Evolutionary conservation across 2,329 filamentous ascomycete species (phyloP).

Genomic region (Xenosphaeropsis pyriputrescens): DNA sequence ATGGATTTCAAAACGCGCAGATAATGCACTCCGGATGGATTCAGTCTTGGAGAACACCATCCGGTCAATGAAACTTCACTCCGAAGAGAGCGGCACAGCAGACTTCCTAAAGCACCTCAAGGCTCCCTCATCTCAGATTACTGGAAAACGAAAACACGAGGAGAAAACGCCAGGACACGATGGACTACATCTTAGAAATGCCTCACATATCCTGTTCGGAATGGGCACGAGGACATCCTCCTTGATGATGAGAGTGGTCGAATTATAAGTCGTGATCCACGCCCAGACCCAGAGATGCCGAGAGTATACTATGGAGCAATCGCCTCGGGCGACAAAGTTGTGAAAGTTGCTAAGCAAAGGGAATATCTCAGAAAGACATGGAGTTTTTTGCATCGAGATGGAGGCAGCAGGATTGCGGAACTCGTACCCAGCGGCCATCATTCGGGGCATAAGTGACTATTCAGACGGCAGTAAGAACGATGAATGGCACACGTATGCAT

Average conservation of each 20-base stretch:
- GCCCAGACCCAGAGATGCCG: background rate
- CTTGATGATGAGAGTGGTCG: background rate
- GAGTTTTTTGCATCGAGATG: slow-evolving; percentile 19
- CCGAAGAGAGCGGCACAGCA: too few relatives aligned
- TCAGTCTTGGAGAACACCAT: too few relatives aligned
- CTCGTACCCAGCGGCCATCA: slow-evolving; percentile 15
- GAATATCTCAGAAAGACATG: slow-evolving; percentile 9
- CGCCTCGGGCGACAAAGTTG: slow-evolving; percentile 6
- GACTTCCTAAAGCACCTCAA: too few relatives aligned
- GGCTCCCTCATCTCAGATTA: too few relatives aligned
- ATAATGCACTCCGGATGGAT: background rate
- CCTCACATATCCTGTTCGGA: too few relatives aligned
- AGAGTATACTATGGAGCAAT: background rate
- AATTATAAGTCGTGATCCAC: background rate
- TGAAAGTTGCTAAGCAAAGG: slow-evolving; percentile 13
- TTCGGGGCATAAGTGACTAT: slow-evolving; percentile 22
- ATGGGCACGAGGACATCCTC: too few relatives aligned
- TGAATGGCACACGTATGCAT: slow-evolving; percentile 9
- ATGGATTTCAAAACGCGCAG: background rate
- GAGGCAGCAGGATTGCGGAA: slow-evolving; percentile 18
- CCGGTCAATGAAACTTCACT: too few relatives aligned
- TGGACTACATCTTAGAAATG: too few relatives aligned
- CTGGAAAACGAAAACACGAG: too few relatives aligned
- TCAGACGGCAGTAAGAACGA: slow-evolving; percentile 14
- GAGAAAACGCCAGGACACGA: too few relatives aligned